Conservation (phyloP, 805 yeast genomes). For the Yueomyces sinensis region DNA sequence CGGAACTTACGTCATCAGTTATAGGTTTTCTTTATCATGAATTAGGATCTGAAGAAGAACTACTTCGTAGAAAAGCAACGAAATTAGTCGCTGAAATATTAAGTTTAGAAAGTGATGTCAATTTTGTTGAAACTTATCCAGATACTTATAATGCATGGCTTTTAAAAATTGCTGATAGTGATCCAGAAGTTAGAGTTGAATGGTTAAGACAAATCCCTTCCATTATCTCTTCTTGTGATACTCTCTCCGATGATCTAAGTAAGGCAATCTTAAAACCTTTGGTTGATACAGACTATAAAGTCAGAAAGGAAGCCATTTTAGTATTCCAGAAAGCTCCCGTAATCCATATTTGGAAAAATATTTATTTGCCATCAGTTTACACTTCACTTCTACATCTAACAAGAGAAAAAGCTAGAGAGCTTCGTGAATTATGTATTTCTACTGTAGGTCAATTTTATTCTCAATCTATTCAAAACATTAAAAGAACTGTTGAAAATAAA, state of each 20-base stretch:
- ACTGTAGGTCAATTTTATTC: conserved; percentile 45
- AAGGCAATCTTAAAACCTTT: conserved; percentile 55
- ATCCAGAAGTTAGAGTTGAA: conserved; percentile 45
- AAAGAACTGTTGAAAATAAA: conserved; percentile 7
- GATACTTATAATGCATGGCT: conserved; percentile 61
- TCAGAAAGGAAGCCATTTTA: conserved; percentile 47
- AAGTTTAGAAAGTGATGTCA: conserved; percentile 28
- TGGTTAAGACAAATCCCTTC: conserved; percentile 54
- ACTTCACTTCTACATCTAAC: conserved; percentile 45
- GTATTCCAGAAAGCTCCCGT: conserved; percentile 35
- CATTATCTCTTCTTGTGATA: conserved; percentile 30
- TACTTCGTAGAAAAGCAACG: conserved; percentile 55
- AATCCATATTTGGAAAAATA: conserved; percentile 31
- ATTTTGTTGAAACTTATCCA: conserved; percentile 44
- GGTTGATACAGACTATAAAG: conserved; percentile 63
- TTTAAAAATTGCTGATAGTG: conserved; percentile 58
- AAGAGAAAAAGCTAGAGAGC: conserved; percentile 56
- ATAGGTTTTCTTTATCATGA: conserved; percentile 75
- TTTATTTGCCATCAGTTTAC: conserved; percentile 36
- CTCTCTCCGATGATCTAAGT: conserved; percentile 35
- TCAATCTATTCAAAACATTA: conserved; percentile 25
- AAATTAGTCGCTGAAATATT: conserved; percentile 59
- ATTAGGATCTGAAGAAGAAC: conserved; percentile 53
- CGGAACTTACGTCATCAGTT: conserved; percentile 59
- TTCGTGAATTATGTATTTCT: conserved; percentile 45